phyloP scores from a whole-genome alignment of 192 early-diverging fungal genomes.

The Rhizoclosmatium globosum region DNA sequence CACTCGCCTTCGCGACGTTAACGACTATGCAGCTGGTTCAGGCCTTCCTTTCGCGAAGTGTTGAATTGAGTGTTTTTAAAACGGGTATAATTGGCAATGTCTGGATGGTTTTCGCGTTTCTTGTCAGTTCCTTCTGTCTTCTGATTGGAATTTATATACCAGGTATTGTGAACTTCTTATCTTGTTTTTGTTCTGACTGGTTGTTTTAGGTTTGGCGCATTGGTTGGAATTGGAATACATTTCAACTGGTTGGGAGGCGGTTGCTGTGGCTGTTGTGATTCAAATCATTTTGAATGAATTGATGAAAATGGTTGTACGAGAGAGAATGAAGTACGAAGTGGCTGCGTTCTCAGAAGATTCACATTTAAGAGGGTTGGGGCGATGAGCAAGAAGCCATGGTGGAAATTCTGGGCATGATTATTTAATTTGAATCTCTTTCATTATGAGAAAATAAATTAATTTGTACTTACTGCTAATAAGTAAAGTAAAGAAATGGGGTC shows the following conservation, averaged over 20 bases:
- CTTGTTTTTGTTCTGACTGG: constrained; percentile 76
- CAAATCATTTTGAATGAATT: constrained; percentile 54
- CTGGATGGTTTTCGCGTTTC: constrained; percentile 82
- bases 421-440: too few species aligned
- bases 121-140: constrained; percentile 73
- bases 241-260: constrained; percentile 54
- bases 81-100: constrained; percentile 79
- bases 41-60: constrained; percentile 81
- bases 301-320: constrained; percentile 46
- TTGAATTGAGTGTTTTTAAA: constrained; percentile 76
- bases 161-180: constrained; percentile 44
- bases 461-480: too few species aligned
- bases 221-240: constrained; percentile 49
- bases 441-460: too few species aligned
- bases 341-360: not conserved
- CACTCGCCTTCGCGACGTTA: constrained; percentile 80
- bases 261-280: constrained; percentile 49
- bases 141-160: constrained; percentile 85
- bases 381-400: not conserved
- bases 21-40: constrained; percentile 91
- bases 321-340: not conserved
- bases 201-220: constrained; percentile 66
- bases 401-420: not conserved
- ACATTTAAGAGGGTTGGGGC: not conserved
- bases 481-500: not conserved